Base-by-base conservation (phyloP, 2,329 filamentous ascomycete species). In the Myriosclerotinia curreyana region DNA sequence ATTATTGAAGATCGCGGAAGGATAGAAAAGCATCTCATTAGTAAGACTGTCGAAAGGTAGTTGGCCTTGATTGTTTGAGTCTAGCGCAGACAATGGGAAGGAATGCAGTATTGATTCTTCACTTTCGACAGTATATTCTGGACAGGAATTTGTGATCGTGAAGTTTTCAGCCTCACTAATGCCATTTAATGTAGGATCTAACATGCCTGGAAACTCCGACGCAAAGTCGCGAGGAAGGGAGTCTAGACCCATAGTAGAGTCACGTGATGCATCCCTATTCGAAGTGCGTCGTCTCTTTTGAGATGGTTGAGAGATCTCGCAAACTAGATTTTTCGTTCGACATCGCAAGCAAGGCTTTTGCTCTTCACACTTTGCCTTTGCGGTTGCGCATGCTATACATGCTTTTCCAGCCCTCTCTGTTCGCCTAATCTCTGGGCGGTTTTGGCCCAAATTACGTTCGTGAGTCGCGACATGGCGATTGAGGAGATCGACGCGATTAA, bases 331-430 rank as follows among this genome's bases (percentile, higher is more conserved):
- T 52, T 65, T 69, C 17, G 63, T 65, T 48, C 55, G 22, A 50
- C 68, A 71, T 40, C 68, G 28, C 28, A 31, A 31, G 63, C 67
- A 71, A 15, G 69, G 69, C 56, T 71, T 71, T 20, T 69, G 46
- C 22, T 70, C 66, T 31, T 69, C 60, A 60, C 69, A 71, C 48
- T 68, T 68, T 20, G 62, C 62, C 62, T 70, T 70, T 6, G 68
- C 62, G 14, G 61, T 28, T 4, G 66, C 63, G 61, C 68, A 71
- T 14, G 55, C 66, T 31, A 67, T 8, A 61, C 68, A 70, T 25
- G 69, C 68, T 38, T 61, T 42, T 38, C 54, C 56, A 44, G 65
- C 69, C 25, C 68, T 64, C 40, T 69, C 68, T 9, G 55, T 25
- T 42, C 64, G 38, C 38, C 56, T 42, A 12, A 58, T 58, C 3